Evolutionary conservation across 768 basidiomycete genomes (phyloP), one percentile per base, ranked within the genome.

Genomic region (Leucocoprinus birnbaumii): DNA sequence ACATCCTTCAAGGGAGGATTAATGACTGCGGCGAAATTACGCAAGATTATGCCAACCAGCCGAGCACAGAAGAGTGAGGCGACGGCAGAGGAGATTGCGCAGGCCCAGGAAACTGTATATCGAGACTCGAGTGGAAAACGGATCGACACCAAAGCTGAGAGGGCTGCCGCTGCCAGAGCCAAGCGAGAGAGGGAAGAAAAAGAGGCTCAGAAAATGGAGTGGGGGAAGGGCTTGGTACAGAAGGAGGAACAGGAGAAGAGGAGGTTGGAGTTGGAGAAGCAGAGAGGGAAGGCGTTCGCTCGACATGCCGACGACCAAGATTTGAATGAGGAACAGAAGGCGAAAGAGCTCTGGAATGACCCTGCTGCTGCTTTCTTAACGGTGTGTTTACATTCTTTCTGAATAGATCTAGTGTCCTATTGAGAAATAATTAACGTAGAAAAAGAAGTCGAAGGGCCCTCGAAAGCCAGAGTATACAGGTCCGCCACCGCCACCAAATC

Each of bases 221-320:
- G 97, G 97, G 94, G 93, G 0, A 98, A 96, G 70, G 97, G 97
- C 26, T 64, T 98, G 34, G 89, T 94, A 37, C 97, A 98, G 73
- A 75, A 85, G 57, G 87, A 91, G 21, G 89, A 94, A 57, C 73
- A 78, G 50, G 91, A 94, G 71, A 81, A 80, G 65, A 73, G 76
- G 65, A 80, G 72, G 63, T 63, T 69, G 55, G 84, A 92, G 55
- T 66, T 91, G 63, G 86, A 91, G 68, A 85, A 82, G 61, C 84
- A 87, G 69, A 80, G 75, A 56, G 72, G 71, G 11, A 78, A 75
- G 56, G 79, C 84, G 16, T 87, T 98, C 58, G 88, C 92, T 5
- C 76, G 95, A 43, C 80, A 82, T 61, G 89, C 80, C 3, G 89
- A 98, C 61, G 97, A 98, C 68, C 77, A 69, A 51, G 86, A 89